A percentile compares a stretch with the other conserved stretches of the same genome.
phyloP scores from a whole-genome alignment of 208 protist genomes.

The Trypanosoma platydactyli region DNA sequence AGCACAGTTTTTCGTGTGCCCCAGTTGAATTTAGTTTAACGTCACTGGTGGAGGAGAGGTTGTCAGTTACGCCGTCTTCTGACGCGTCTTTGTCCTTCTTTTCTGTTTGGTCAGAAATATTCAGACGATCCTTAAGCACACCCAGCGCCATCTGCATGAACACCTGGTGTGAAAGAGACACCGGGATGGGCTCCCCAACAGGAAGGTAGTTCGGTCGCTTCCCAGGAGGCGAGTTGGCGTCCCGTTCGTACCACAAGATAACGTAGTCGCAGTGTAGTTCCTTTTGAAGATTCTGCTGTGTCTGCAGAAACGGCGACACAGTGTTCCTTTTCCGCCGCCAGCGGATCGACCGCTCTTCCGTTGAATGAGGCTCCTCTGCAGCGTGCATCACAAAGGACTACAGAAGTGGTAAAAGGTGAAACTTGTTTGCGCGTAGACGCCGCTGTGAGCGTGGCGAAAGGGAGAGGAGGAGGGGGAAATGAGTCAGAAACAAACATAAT shows the following conservation, averaged over 20 bases:
- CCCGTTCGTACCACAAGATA: constrained; percentile 32
- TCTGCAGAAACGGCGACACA: constrained; percentile 8
- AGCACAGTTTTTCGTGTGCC: background rate
- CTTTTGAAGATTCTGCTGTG: constrained; percentile 28
- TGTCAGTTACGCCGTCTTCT: background rate
- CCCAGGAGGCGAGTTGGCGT: constrained; percentile 16
- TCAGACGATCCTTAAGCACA: constrained; percentile 30
- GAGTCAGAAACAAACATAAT: constrained; percentile 15
- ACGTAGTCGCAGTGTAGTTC: constrained; percentile 29
- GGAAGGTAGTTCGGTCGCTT: constrained; percentile 26
- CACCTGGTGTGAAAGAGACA: constrained; percentile 32
- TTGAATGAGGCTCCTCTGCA: no score
- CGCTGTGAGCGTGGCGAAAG: background rate
- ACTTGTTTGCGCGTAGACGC: no score
- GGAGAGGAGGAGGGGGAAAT: background rate
- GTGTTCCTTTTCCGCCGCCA: background rate
- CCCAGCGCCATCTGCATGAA: constrained; percentile 40
- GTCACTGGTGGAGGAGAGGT: background rate
- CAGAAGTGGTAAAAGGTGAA: no score
- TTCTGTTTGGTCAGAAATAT: background rate
- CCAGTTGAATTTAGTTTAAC: background rate
- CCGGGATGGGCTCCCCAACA: constrained; percentile 29
- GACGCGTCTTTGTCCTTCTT: background rate
- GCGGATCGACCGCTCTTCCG: no score
- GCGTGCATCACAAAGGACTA: no score